phyloP scores from a whole-genome alignment of 164 flowering plant genomes.

The Aristolochia fimbriata region DNA sequence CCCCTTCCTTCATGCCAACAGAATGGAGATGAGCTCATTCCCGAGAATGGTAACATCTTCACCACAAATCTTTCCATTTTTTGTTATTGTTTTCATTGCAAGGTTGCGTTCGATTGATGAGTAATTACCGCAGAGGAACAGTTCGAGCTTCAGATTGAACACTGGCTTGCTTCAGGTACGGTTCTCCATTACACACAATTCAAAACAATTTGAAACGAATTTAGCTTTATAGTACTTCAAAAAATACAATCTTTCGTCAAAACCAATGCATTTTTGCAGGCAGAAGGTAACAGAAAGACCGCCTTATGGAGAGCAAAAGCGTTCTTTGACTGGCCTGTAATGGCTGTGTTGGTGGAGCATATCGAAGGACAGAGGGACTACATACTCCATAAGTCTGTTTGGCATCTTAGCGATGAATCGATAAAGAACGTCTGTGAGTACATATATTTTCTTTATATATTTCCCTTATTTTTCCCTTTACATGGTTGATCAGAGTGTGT shows the following conservation, averaged over 20 bases:
- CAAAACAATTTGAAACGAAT: neutral
- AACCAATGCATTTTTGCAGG: conserved; percentile 10
- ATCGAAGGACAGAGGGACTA: conserved; percentile 65
- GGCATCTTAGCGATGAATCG: conserved; percentile 76
- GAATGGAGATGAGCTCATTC: conserved; percentile 18
- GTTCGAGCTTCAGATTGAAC: conserved; percentile 24
- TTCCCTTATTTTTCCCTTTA: neutral
- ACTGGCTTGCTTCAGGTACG: conserved; percentile 25
- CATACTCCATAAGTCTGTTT: conserved; percentile 56
- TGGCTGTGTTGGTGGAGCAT: conserved; percentile 77
- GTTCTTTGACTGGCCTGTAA: conserved; percentile 60
- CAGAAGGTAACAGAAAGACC: conserved; percentile 24
- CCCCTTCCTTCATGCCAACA: conserved; percentile 16
- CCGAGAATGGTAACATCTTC: conserved; percentile 17
- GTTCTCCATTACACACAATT: neutral
- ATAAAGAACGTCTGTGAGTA: conserved; percentile 81
- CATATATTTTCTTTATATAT: too few relatives aligned
- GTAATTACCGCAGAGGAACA: conserved; percentile 34
- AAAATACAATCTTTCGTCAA: neutral
- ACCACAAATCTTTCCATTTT: neutral
- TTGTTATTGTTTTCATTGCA: neutral
- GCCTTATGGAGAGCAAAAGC: conserved; percentile 34
- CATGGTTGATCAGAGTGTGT: neutral
- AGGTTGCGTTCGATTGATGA: neutral
- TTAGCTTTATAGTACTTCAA: too few relatives aligned